Evolutionary conservation across 1,284 basidiomycete species (phyloP).

Genomic region (Xanthoconium separans): DNA sequence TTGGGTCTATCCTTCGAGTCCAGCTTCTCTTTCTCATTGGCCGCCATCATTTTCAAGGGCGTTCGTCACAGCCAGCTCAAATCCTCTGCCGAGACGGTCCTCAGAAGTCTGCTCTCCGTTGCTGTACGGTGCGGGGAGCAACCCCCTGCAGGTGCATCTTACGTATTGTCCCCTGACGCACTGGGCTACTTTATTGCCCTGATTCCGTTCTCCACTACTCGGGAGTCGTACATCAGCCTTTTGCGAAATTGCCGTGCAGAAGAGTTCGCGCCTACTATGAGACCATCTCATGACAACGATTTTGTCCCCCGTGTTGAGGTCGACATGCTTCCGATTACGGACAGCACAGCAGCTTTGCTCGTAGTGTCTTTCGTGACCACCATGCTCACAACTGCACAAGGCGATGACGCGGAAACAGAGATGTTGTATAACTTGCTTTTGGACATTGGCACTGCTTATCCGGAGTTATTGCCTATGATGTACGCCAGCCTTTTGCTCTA

Average conservation of each 20-base stretch:
- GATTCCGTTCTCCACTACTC: conserved; percentile 65
- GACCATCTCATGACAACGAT: conserved; percentile 45
- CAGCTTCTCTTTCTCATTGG: conserved; percentile 79
- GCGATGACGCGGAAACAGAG: conserved; percentile 79
- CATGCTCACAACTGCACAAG: conserved; percentile 76
- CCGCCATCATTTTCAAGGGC: conserved; percentile 84
- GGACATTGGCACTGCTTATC: conserved; percentile 69
- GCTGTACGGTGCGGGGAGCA: conserved; percentile 49
- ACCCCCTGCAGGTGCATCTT: conserved; percentile 38
- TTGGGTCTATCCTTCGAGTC: conserved; percentile 77
- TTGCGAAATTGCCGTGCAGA: conserved; percentile 62
- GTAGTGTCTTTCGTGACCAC: conserved; percentile 74
- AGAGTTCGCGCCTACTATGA: conserved; percentile 40
- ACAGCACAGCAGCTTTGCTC: conserved; percentile 68
- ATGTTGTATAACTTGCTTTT: conserved; percentile 78
- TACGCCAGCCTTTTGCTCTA: conserved; percentile 41
- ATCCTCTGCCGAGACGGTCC: conserved; percentile 55
- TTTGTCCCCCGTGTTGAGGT: conserved; percentile 55
- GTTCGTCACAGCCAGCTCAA: conserved; percentile 67
- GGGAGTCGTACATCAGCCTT: conserved; percentile 54
- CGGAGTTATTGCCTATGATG: conserved; percentile 75
- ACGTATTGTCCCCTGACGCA: conserved; percentile 54
- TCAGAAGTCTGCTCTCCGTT: conserved; percentile 57
- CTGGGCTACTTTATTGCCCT: conserved; percentile 83
- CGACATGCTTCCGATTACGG: conserved; percentile 61